Conservation (phyloP, 805 yeast species). For the Metschnikowia chrysomelidarum region DNA sequence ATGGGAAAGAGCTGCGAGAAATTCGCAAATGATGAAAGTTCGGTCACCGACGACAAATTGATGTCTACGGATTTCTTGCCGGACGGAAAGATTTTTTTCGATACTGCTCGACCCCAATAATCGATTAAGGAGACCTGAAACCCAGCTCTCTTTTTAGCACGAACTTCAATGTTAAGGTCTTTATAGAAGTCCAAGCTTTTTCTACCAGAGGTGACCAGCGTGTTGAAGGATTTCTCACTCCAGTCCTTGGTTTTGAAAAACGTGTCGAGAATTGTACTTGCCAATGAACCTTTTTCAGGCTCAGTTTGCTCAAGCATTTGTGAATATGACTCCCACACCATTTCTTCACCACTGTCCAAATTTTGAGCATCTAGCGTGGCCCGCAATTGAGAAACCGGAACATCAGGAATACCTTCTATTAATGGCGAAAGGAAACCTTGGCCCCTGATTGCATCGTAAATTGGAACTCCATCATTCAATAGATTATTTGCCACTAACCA, state of each 20-base stretch:
- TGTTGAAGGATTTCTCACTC: not conserved
- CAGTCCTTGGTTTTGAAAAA: slow-evolving; percentile 9
- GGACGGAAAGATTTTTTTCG: slow-evolving; percentile 44
- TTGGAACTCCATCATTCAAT: slow-evolving; percentile 30
- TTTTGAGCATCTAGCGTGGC: slow-evolving; percentile 13
- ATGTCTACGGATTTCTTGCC: slow-evolving; percentile 32
- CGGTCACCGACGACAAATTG: slow-evolving; percentile 37
- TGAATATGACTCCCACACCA: slow-evolving; percentile 34
- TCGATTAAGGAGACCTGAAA: slow-evolving; percentile 60
- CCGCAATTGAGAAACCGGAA: slow-evolving; percentile 31
- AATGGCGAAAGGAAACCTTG: slow-evolving; percentile 43
- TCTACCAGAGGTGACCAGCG: slow-evolving; percentile 1
- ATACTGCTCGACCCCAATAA: slow-evolving; percentile 65
- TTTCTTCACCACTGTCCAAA: slow-evolving; percentile 65
- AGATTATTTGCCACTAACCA: slow-evolving; percentile 58
- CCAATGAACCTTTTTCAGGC: slow-evolving; percentile 8
- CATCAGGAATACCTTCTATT: slow-evolving; percentile 56
- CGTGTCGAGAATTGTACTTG: slow-evolving; percentile 6
- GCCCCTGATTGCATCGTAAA: slow-evolving; percentile 17
- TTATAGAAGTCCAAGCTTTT: slow-evolving; percentile 41
- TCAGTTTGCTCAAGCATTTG: slow-evolving; percentile 5
- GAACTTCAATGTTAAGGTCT: slow-evolving; percentile 51
- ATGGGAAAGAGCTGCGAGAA: slow-evolving; percentile 51
- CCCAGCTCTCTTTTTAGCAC: slow-evolving; percentile 51
- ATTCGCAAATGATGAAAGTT: slow-evolving; percentile 33